Conservation (phyloP, 208 protist genomes). For the Acanthamoeba sp. region DNA sequence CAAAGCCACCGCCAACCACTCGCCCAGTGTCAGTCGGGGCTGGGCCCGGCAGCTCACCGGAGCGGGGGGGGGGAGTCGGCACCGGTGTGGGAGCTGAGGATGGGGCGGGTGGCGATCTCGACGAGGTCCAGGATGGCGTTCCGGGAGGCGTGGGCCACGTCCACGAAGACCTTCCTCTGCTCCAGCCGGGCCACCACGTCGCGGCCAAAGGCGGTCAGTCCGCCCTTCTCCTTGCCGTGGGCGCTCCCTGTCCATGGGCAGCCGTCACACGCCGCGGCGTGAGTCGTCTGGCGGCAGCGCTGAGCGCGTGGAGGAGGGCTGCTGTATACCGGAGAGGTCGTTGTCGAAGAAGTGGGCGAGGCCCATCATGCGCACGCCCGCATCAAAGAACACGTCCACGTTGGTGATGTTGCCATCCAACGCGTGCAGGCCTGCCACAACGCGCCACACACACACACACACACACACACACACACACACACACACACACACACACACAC, state of each 20-base stretch:
- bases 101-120: constrained; percentile 34
- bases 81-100: constrained; percentile 72
- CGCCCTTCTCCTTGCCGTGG: constrained; percentile 36
- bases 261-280: not conserved
- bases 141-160: constrained; percentile 63
- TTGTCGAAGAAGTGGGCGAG: constrained; percentile 78
- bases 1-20: not conserved
- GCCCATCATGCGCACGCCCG: constrained; percentile 74
- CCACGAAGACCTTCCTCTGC: constrained; percentile 40
- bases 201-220: constrained; percentile 48
- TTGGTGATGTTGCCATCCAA: constrained; percentile 72
- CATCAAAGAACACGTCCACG: constrained; percentile 74
- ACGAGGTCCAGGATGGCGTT: constrained; percentile 13
- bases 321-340: constrained; percentile 50
- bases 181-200: constrained; percentile 48
- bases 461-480: not conserved
- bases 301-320: not conserved
- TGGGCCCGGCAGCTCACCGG: no score
- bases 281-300: no score
- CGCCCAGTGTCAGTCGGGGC: not conserved
- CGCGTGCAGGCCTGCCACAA: not conserved
- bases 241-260: constrained; percentile 10
- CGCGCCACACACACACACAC: not conserved
- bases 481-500: no score
- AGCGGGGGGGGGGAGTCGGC: no score